These are phyloP conservation scores for Euryodendron excelsum DNA, from an alignment of 148 eudicot genomes.

Conservation along the genomic window DNA sequence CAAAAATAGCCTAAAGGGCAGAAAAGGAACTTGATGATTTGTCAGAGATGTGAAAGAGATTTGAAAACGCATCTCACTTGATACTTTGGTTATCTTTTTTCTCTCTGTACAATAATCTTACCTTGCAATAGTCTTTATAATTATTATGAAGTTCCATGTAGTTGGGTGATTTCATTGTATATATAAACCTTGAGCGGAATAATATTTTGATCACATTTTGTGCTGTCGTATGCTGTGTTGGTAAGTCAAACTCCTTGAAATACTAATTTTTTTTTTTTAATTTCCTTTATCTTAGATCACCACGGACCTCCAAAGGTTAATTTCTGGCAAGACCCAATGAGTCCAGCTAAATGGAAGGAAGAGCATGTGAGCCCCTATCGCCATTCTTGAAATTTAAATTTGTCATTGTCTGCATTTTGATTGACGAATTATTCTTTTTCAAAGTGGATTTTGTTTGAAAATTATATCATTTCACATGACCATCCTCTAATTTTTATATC, in stretches of 20 bases:
- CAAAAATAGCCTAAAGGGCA: no score
- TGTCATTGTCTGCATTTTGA: background rate
- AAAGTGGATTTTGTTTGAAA: background rate
- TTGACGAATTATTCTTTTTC: background rate
- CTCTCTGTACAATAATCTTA: background rate
- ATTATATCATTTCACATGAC: background rate
- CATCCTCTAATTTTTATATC: background rate
- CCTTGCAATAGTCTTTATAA: background rate
- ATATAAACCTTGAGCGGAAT: background rate
- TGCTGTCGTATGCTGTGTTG: background rate
- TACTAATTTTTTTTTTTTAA: background rate
- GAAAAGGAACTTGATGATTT: no score
- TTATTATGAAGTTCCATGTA: background rate
- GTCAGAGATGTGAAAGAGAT: background rate
- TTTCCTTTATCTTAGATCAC: conserved; percentile 50
- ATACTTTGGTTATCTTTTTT: background rate
- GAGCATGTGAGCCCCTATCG: conserved; percentile 59
- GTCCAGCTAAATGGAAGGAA: conserved; percentile 88
- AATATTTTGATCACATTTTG: background rate
- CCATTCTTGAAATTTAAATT: background rate
- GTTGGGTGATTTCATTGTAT: background rate
- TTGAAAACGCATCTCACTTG: no score
- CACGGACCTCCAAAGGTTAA: conserved; percentile 65
- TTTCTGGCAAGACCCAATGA: conserved; percentile 75
- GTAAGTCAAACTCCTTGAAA: background rate